Evolutionary conservation across 352 stramenopile genomes (phyloP), one percentile per base, ranked within the genome.

Genomic region (Globisporangium sylvaticum): DNA sequence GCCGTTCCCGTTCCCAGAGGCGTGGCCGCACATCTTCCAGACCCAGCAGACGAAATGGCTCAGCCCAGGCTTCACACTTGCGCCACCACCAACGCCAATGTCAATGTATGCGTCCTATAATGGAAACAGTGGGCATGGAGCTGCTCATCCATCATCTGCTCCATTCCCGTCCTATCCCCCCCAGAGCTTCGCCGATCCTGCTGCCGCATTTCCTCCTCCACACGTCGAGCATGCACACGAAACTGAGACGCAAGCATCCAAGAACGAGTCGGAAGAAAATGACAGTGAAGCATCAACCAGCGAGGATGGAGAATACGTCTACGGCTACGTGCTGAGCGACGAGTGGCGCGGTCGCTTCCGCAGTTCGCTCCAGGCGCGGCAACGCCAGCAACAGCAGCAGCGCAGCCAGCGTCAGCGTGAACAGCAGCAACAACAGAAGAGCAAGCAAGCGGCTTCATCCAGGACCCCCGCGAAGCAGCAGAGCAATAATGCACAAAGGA

Each of bases 1-100:
- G 66, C 87, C 87, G 66, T 95, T 84, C 73, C 87, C 87, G 68
- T 92, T 95, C 67, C 83, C 83, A 20, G 79, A 90, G 62, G 74
- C 67, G 42, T 95, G 87, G 87, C 69, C 75, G 52, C 54, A 63
- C 46, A 52, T 92, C 27, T 81, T 87, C 44, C 70, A 80, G 46
- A 69, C 71, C 46, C 68, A 74, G 29, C 73, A 83, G 25, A 67
- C 64, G 32, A 62, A 31, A 20, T 94, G 87, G 87, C 75, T 95
- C 22, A 84, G 69, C 10, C 79, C 83, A 0, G 68, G 34, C 12
- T 78, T 20, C n/a, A 7, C 48, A 20, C 10, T 18, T 5, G 8
- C 27, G n/a, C 24, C 32, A 52, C 24, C 34, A 25, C 9, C 18
- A 20, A n/a, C 24, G 34, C 12, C 22, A n/a, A n/a, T n/a, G n/a